Base-by-base conservation (phyloP, 768 basidiomycete species). In the Gloeopeniophorella convolvens region DNA sequence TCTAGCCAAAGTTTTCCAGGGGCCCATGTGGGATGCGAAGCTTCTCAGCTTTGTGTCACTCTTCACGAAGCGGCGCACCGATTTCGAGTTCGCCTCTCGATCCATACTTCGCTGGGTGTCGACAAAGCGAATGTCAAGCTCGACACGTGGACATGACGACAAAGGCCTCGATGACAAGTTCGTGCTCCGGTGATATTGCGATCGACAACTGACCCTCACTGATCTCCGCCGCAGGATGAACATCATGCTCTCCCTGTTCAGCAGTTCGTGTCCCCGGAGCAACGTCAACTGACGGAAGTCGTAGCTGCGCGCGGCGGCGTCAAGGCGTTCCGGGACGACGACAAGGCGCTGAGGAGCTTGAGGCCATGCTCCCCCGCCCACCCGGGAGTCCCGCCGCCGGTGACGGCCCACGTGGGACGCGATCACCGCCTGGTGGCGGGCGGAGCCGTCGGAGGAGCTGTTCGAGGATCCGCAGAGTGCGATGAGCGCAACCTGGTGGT, bases 11-110 rank as follows among this genome's bases (percentile, higher is more conserved):
- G 60, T 69, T 5, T 35, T 68, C 23, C 51, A 59, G 15, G 54
- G 64, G 5, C 45, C 61, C 1, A 12, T 56, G 15, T 68, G 68
- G 67, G 62, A 67, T 40, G 42, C 32, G 9, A 59, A 44, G 18
- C 55, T 68, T n/a, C 45, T 60, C 18, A 39, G 33, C 2, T 69
- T 58, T 32, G 47, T 62, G 23, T 28, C 44, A 11, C 36, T 56
- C 0, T 69, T 69, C 51, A 42, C 40, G 5, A 47, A 51, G 7
- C 59, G 64, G 2, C 57, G 61, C 2, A 31, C 20, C 13, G 65
- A 66, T 3, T 62, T 68, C 41, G 49, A 63, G 26, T 60, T 63
- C 32, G 66, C 64, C 51, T 69, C 15, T 51, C 58, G 7, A 57
- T 67, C 11, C 63, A 69, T 44, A 62, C 58, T 4, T 62, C 59